These are phyloP conservation scores for Zygoascus hellenicus DNA, from an alignment of 1,139 yeast species.

Conservation along the genomic window DNA sequence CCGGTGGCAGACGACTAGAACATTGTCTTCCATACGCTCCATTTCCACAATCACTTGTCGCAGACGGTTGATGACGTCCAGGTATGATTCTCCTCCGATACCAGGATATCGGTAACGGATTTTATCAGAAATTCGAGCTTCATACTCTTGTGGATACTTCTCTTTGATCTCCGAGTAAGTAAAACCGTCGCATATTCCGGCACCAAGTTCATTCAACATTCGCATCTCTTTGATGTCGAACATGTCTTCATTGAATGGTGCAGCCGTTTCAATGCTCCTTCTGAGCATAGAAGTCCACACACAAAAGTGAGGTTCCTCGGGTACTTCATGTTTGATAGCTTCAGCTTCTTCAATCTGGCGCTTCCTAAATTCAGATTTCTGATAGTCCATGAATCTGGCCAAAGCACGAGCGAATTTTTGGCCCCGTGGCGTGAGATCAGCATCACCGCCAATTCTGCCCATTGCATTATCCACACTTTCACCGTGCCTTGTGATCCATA, in stretches of 20 bases:
- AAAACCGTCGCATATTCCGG: conserved; percentile 89
- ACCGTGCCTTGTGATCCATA: conserved; percentile 95
- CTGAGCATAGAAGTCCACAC: conserved; percentile 90
- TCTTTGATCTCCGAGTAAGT: conserved; percentile 76
- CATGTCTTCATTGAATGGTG: conserved; percentile 57
- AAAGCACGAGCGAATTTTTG: conserved; percentile 64
- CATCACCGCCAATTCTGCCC: conserved; percentile 93
- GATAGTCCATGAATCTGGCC: conserved; percentile 65
- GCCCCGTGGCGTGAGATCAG: conserved; percentile 76
- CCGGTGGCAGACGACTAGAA: conserved; percentile 77
- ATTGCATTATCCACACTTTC: conserved; percentile 78
- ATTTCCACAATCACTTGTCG: conserved; percentile 88
- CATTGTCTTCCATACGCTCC: conserved; percentile 86
- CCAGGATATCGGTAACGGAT: conserved; percentile 89
- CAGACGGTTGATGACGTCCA: conserved; percentile 86
- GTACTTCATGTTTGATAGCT: conserved; percentile 31
- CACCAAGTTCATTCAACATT: conserved; percentile 89
- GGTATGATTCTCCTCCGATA: conserved; percentile 92
- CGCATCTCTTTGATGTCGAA: conserved; percentile 85
- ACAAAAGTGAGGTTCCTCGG: conserved; percentile 64
- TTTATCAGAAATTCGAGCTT: conserved; percentile 67
- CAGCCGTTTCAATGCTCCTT: conserved; percentile 74
- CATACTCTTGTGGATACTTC: conserved; percentile 70
- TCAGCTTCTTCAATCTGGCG: conserved; percentile 40
- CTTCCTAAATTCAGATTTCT: conserved; percentile 63